A percentile compares a stretch with the other conserved stretches of the same genome.
phyloP scores from a whole-genome alignment of 2,329 filamentous ascomycete species.

The Piedraia hortae region DNA sequence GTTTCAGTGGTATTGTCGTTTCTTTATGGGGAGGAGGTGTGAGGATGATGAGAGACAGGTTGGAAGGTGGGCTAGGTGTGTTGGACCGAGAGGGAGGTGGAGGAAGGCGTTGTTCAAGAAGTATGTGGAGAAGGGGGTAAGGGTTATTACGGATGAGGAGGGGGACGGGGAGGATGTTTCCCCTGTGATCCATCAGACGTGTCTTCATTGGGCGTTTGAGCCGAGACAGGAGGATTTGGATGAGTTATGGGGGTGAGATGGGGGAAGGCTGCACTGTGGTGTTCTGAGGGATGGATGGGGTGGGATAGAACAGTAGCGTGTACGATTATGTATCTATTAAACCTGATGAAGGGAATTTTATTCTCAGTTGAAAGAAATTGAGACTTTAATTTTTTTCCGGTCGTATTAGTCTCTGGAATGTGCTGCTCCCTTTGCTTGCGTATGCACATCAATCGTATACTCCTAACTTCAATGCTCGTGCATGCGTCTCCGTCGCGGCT shows the following conservation, averaged over 20 bases:
- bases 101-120: constrained; percentile 24
- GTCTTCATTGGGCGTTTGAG: constrained; percentile 28
- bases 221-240: constrained; percentile 23
- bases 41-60: constrained; percentile 26
- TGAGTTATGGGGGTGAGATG: constrained; percentile 16
- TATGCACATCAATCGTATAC: too few relatives aligned
- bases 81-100: constrained; percentile 25
- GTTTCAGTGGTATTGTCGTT: constrained; percentile 30
- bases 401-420: too few relatives aligned
- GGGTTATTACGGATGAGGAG: constrained; percentile 17
- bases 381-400: too few relatives aligned
- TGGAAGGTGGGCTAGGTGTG: constrained; percentile 24
- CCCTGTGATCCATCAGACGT: constrained; percentile 29
- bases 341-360: too few relatives aligned
- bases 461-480: too few relatives aligned
- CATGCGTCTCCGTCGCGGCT: too few relatives aligned
- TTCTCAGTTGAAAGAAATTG: too few relatives aligned
- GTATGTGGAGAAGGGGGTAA: constrained; percentile 21
- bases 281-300: too few relatives aligned
- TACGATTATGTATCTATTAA: too few relatives aligned
- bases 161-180: constrained; percentile 16
- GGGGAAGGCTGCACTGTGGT: background rate
- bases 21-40: constrained; percentile 23
- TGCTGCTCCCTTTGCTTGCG: too few relatives aligned
- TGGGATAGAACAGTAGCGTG: too few relatives aligned